A percentile compares a stretch with the other conserved stretches of the same genome.
These are phyloP conservation scores for Dendrobium chrysotoxum DNA, from an alignment of 106 monocot genomes.

Conservation along the genomic window DNA sequence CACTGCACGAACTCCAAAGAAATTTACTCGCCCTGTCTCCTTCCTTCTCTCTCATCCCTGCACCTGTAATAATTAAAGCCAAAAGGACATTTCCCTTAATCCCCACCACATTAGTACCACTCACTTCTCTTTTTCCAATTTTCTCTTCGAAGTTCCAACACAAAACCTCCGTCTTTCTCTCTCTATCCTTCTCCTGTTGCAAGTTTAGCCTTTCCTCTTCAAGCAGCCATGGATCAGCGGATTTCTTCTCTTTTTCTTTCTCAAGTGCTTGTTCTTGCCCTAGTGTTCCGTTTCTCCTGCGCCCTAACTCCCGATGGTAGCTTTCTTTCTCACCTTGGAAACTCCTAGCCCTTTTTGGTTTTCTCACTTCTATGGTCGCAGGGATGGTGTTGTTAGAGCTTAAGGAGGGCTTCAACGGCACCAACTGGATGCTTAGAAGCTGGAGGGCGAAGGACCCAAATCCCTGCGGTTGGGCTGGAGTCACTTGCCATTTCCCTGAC, in stretches of 20 bases:
- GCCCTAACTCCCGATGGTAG: slow-evolving; percentile 13
- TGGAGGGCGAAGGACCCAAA: slow-evolving; percentile 54
- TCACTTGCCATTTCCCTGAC: slow-evolving; percentile 72
- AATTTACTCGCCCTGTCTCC: background rate
- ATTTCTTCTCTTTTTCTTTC: background rate
- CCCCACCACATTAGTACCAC: background rate
- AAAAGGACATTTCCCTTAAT: background rate
- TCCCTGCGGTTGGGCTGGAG: slow-evolving; percentile 83
- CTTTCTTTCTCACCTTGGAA: background rate
- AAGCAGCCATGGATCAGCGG: background rate
- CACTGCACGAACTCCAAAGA: background rate
- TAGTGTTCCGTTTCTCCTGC: background rate
- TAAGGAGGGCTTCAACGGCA: slow-evolving; percentile 56
- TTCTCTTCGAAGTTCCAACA: background rate
- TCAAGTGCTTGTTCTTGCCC: background rate
- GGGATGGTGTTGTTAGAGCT: slow-evolving; percentile 76
- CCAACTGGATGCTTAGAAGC: slow-evolving; percentile 35
- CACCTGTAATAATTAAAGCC: background rate
- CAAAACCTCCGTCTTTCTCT: background rate
- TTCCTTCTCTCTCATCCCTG: background rate
- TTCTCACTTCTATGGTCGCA: slow-evolving; percentile 5
- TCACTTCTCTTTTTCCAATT: background rate
- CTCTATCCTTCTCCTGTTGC: background rate
- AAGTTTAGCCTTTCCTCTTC: background rate
- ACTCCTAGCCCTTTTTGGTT: background rate